Evolutionary conservation across 75 land plant genomes (phyloP), one percentile per base, ranked within the genome.

Genomic region (Ceratopteris richardii): DNA sequence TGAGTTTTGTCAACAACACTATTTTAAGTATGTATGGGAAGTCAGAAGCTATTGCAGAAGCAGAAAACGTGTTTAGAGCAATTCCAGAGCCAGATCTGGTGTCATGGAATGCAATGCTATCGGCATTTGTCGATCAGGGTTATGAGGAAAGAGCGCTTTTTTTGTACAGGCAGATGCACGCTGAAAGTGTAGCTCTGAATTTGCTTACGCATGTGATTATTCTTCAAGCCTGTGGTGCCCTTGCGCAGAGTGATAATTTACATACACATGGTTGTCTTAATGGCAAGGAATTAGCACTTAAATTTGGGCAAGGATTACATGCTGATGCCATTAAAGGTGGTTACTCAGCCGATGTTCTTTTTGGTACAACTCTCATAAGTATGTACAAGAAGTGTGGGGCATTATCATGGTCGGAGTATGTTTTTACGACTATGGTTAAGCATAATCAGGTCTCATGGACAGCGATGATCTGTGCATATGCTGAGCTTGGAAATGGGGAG

Each of bases 171-270:
- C 56, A 26, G 16, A 54, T 54, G 56, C 25, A 24, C 2, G 1
- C 11, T 1, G 54, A 27, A 11, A 44, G 31, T n/a, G 62, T 69
- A 13, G 3, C 37, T 51, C 81, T 80, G 7, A 77, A 84, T 42
- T 54, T 57, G 12, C 80, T 76, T 62, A 84, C 84, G 0, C 58
- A 66, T 25, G 57, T 76, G 0, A 58, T 68, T 46, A 69, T 57
- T 0, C 39, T 84, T 17, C 73, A 69, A 36, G 87, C 87, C 4
- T 84, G 84, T 9, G 37, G 37, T 9, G 37, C 9, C 9, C 37
- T 33, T 33, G 37, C 37, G 9, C 7, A 33, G 37, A 9, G 37
- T 3, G 9, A 33, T 33, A 9, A 4, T 3, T 9, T 33, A 9
- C 37, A 4, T 4, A 33, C 9, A 4, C 37, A 33, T 4, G 9